Evolutionary conservation across 1,139 yeast genomes (phyloP), one percentile per base, ranked within the genome.

Genomic region (Candida pseudocylindracea): DNA sequence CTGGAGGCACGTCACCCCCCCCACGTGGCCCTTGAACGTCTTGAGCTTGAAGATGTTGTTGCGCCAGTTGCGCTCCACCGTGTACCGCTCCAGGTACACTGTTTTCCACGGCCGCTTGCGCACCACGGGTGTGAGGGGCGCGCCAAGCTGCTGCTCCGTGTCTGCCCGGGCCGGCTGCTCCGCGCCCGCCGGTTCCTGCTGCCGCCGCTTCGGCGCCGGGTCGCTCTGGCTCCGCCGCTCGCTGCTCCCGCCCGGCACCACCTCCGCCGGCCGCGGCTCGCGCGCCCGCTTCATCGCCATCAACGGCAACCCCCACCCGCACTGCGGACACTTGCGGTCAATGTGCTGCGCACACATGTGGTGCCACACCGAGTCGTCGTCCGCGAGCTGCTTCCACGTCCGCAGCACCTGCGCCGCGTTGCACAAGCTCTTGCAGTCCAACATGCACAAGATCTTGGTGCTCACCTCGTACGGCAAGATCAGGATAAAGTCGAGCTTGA

Each of bases 271-370:
- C 38, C 26, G 35, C 55, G 26, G 44, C 43, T 66, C 74, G 39
- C 80, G 55, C 7, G 79, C 74, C 39, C 79, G 57, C 45, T 73
- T 74, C 74, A 76, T 76, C 43, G 74, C 81, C 68, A 88, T 67
- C 38, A 88, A 56, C 2, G 98, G 98, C 42, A 88, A 60, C 6
- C 98, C 98, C 98, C 98, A 88, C 9, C 98, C 98, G 57, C 98
- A 88, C 48, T 80, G 81, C 31, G 95, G 93, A 53, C 98, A 88
- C 50, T 88, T 88, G 37, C 93, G 63, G 52, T 88, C 98, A 36
- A 88, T 88, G 49, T 88, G 98, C 51, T 88, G 98, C 50, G 83
- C 94, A 50, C 98, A 88, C 88, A 88, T 76, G 42, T 88, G 83
- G 49, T 88, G 92, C 98, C 98, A 88, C 7, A 88, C 96, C 34